Percentiles rank a stretch among this genome's conserved stretches.
Conservation (phyloP, 768 basidiomycete genomes). For the Strobilomyces confusus region DNA sequence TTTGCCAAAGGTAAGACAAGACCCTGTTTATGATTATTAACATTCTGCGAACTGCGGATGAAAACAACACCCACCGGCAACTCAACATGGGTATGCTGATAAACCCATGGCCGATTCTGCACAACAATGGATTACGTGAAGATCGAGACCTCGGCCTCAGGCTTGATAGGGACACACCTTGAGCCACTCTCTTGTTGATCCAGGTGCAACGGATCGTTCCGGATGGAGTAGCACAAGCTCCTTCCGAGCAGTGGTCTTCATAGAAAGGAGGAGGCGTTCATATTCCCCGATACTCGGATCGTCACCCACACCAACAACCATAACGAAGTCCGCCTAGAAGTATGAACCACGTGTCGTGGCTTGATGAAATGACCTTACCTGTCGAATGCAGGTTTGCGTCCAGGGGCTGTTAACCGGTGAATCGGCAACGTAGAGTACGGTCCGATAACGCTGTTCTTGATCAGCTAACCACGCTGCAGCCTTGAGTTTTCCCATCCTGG, state of each 20-base stretch:
- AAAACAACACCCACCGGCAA: constrained; percentile 55
- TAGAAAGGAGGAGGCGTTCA: constrained; percentile 85
- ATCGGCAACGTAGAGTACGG: constrained; percentile 94
- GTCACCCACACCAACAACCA: constrained; percentile 93
- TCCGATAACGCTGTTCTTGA: constrained; percentile 89
- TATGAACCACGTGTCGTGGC: constrained; percentile 7
- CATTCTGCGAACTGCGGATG: not conserved
- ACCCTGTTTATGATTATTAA: constrained; percentile 45
- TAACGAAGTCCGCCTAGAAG: constrained; percentile 80
- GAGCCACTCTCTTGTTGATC: constrained; percentile 94
- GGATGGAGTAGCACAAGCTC: constrained; percentile 93
- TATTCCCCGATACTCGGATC: constrained; percentile 91
- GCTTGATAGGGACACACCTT: constrained; percentile 49
- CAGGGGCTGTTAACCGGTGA: constrained; percentile 92
- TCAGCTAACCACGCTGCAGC: constrained; percentile 91
- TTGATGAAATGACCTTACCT: constrained; percentile 44
- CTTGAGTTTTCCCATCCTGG: constrained; percentile 95
- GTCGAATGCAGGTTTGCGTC: constrained; percentile 97
- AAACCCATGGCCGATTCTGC: constrained; percentile 92
- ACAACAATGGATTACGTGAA: constrained; percentile 1
- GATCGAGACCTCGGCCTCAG: not conserved
- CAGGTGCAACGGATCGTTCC: constrained; percentile 82
- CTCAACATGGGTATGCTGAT: constrained; percentile 95
- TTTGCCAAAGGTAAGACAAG: constrained; percentile 65
- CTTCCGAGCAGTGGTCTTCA: constrained; percentile 98